Evolutionary conservation across 768 basidiomycete species (phyloP).

Genomic region (Fistulinella prunicolor): DNA sequence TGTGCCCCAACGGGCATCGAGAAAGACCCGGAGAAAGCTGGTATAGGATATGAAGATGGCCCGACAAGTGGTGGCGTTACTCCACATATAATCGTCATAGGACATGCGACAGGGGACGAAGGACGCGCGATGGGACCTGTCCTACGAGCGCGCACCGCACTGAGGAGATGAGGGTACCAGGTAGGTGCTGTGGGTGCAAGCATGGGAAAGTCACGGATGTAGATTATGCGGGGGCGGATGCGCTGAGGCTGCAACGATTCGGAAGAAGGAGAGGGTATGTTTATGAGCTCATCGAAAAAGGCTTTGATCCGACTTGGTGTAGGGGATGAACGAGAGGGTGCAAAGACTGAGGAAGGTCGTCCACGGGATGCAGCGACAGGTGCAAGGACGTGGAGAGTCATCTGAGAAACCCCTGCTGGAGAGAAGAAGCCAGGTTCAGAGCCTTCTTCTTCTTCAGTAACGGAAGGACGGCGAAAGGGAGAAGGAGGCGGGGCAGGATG

Average conservation of each 20-base stretch:
- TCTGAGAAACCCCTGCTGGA: constrained; percentile 34
- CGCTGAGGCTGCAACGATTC: constrained; percentile 25
- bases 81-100: constrained; percentile 86
- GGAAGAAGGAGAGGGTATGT: constrained; percentile 44
- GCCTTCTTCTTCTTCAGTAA: constrained; percentile 45
- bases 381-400: constrained; percentile 47
- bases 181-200: constrained; percentile 66
- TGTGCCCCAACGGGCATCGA: constrained; percentile 11
- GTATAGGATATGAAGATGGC: constrained; percentile 28
- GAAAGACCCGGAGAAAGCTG: constrained; percentile 13
- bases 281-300: constrained; percentile 78
- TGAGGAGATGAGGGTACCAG: constrained; percentile 81
- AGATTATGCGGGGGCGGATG: constrained; percentile 67
- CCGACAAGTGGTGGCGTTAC: constrained; percentile 73
- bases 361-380: constrained; percentile 35
- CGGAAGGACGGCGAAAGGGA: constrained; percentile 25
- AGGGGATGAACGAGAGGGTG: constrained; percentile 41
- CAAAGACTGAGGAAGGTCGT: constrained; percentile 30
- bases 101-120: constrained; percentile 58
- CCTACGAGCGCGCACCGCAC: constrained; percentile 74
- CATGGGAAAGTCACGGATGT: constrained; percentile 78
- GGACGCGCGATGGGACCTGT: constrained; percentile 59
- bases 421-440: constrained; percentile 46
- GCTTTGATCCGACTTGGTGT: constrained; percentile 57
- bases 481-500: constrained; percentile 33